Evolutionary conservation across 257 asterid species (phyloP), one percentile per base, ranked within the genome.

Genomic region (Mitragyna speciosa): DNA sequence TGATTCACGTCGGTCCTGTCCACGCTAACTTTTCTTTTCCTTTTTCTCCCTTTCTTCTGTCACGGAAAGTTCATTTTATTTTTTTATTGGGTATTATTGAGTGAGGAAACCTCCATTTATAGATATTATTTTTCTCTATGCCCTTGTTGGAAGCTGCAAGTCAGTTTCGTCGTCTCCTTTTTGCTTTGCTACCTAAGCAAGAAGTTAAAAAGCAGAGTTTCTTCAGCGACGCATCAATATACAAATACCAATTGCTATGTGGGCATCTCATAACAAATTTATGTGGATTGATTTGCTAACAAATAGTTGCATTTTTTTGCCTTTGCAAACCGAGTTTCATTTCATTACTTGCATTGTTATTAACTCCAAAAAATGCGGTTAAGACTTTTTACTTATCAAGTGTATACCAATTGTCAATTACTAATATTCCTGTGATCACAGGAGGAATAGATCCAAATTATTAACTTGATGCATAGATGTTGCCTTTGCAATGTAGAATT

Each of bases 21-120:
- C 72, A 20, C 17, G 67, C 75, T 10, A 12, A 67, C 24, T 58
- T 17, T 51, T 30, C 41, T 30, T 49, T 51, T 51, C n/a, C 51
- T 72, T 33, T 71, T 59, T 58, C 31, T 41, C 39, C 70, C 20
- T 39, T 79, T 77, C 82, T 79, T 72, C 63, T 41, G 48, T 72
- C 82, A 61, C 82, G 82, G 78, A 72, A 72, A 47, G 49, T 17
- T 28, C 7, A 28, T 63, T 45, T 48, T 72, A 10, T 73, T 51
- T 73, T 41, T n/a, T 2, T 48, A n/a, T n/a, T 26, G 76, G 45
- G 43, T 16, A 72, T n/a, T 36, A 24, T 70, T n/a, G n/a, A n/a
- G 33, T 22, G 24, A 41, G 10, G 22, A 22, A 71, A 43, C 9
- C 15, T 26, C 26, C 2, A n/a, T 15, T 28, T 12, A 2, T 66